A percentile compares a stretch with the other conserved stretches of the same genome.
Conservation (phyloP, 1,284 basidiomycete genomes). For the Fomitopsis betulina region DNA sequence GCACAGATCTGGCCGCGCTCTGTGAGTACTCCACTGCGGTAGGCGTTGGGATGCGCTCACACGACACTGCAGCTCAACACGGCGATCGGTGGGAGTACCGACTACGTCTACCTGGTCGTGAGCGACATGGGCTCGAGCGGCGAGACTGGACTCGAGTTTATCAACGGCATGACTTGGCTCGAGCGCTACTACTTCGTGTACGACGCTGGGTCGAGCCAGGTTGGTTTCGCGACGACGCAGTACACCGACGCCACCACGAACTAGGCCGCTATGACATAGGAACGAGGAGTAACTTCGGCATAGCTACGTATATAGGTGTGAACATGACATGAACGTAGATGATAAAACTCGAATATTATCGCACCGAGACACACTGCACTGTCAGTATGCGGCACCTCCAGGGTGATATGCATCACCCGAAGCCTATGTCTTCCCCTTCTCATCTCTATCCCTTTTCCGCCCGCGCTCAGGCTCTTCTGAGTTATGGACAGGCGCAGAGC, state of each 20-base stretch:
- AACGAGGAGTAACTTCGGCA: too few relatives aligned
- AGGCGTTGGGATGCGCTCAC: neutral
- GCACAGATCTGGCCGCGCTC: constrained; percentile 25
- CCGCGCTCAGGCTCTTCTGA: neutral
- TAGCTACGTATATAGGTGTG: too few relatives aligned
- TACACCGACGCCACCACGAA: constrained; percentile 37
- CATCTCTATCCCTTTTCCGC: neutral
- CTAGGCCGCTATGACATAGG: neutral
- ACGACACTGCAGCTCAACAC: constrained; percentile 21
- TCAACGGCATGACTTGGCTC: constrained; percentile 23
- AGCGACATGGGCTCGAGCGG: constrained; percentile 18
- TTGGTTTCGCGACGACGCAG: constrained; percentile 40
- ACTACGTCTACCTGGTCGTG: constrained; percentile 26
- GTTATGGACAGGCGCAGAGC: neutral
- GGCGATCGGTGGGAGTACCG: constrained; percentile 22
- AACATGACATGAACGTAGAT: too few relatives aligned
- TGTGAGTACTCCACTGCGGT: constrained; percentile 6
- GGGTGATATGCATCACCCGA: too few relatives aligned
- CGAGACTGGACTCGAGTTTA: constrained; percentile 26
- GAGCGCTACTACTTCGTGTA: constrained; percentile 26
- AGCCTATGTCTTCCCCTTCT: too few relatives aligned
- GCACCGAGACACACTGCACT: too few relatives aligned
- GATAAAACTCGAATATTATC: too few relatives aligned
- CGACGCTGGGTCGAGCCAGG: constrained; percentile 28
- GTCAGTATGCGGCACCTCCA: too few relatives aligned